phyloP scores from a whole-genome alignment of 805 yeast genomes.

The Saccharomycopsis javanensis region DNA sequence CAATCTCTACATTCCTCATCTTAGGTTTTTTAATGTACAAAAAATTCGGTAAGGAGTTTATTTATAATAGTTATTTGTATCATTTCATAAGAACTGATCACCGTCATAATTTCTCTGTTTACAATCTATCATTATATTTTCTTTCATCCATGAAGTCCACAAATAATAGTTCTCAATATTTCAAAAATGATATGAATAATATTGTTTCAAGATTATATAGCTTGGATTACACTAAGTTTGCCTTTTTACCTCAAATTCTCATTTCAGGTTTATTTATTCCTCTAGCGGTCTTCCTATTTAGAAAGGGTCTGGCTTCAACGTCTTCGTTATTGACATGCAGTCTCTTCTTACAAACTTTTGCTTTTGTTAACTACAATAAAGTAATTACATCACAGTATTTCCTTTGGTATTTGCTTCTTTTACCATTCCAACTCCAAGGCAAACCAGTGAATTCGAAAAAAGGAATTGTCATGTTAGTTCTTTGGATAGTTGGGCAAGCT shows the following conservation, averaged over 20 bases:
- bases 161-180: too few species aligned
- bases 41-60: constrained; percentile 63
- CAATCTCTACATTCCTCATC: constrained; percentile 34
- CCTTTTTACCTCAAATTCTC: constrained; percentile 75
- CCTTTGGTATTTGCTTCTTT: constrained; percentile 81
- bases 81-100: constrained; percentile 83
- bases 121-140: constrained; percentile 64
- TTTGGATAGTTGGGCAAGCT: constrained; percentile 69
- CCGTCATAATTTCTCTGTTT: constrained; percentile 88
- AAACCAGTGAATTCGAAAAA: constrained; percentile 23
- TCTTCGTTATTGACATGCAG: constrained; percentile 33
- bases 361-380: constrained; percentile 71
- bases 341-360: constrained; percentile 65
- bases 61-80: constrained; percentile 71
- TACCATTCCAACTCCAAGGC: constrained; percentile 60
- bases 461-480: constrained; percentile 34
- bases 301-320: constrained; percentile 24
- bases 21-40: constrained; percentile 54
- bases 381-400: constrained; percentile 93
- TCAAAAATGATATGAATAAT: neutral
- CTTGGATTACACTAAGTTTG: constrained; percentile 40
- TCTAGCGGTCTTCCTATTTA: constrained; percentile 17
- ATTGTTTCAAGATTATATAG: constrained; percentile 1
- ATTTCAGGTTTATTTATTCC: constrained; percentile 56
- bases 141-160: constrained; percentile 33